These are phyloP conservation scores for Coleophoma cylindrospora DNA, from an alignment of 2,329 filamentous ascomycete genomes.

Conservation along the genomic window DNA sequence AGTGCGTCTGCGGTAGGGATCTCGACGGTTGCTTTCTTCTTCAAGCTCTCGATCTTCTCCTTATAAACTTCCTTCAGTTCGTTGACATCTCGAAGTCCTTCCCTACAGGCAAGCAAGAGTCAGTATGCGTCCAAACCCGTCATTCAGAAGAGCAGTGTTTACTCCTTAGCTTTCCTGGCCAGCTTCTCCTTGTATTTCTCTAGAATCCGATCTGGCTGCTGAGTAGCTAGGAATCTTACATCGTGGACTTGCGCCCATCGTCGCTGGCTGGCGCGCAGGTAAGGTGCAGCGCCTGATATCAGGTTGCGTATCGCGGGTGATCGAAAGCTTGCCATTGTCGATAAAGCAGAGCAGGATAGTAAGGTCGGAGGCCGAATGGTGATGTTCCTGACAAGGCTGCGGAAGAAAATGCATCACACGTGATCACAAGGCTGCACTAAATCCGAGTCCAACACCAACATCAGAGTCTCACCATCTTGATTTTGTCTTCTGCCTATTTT, in stretches of 20 bases:
- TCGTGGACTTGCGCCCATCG: slow-evolving; percentile 92
- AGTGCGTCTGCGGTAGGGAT: slow-evolving; percentile 30
- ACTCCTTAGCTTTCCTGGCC: slow-evolving; percentile 70
- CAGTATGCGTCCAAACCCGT: background rate
- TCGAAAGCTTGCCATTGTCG: slow-evolving; percentile 43
- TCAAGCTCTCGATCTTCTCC: slow-evolving; percentile 72
- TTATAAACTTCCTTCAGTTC: slow-evolving; percentile 78
- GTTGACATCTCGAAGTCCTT: slow-evolving; percentile 65
- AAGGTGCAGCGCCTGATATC: slow-evolving; percentile 21
- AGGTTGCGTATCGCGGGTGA: slow-evolving; percentile 41
- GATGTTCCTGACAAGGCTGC: background rate
- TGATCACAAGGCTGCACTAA: background rate
- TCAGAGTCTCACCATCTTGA: background rate
- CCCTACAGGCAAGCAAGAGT: slow-evolving; percentile 23
- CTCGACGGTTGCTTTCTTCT: slow-evolving; percentile 58
- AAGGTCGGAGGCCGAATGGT: background rate
- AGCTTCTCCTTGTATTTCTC: slow-evolving; percentile 90
- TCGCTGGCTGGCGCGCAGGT: slow-evolving; percentile 49
- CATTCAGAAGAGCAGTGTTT: slow-evolving; percentile 4
- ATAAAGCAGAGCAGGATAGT: background rate
- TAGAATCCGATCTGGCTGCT: slow-evolving; percentile 61
- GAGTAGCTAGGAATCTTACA: slow-evolving; percentile 82
- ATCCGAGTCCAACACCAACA: too few species aligned
- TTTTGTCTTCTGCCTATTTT: background rate
- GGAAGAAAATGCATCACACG: background rate